These are phyloP conservation scores for Daldinia concentrica DNA, from an alignment of 495 filamentous ascomycete genomes.

Conservation along the genomic window DNA sequence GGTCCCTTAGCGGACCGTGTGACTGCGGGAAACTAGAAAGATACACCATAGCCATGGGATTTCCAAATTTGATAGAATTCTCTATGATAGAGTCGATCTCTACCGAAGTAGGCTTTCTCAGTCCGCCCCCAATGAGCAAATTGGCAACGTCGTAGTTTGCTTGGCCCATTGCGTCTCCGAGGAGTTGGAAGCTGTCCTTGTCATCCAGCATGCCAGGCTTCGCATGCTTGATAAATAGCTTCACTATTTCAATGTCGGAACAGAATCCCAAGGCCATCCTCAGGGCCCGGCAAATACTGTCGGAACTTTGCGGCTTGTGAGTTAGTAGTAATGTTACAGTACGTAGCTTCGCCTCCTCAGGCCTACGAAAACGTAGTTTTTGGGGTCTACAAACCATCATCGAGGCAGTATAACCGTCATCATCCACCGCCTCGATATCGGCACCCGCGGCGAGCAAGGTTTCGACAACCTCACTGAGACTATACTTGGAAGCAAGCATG, in stretches of 20 bases:
- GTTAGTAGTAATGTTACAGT: conserved; percentile 26
- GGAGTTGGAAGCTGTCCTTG: conserved; percentile 18
- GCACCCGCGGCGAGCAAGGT: conserved; percentile 39
- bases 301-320: conserved; percentile 10
- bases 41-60: not conserved
- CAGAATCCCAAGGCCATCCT: conserved; percentile 29
- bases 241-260: conserved; percentile 39
- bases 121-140: conserved; percentile 40
- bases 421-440: conserved; percentile 41
- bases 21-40: not conserved
- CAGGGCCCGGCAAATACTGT: conserved; percentile 18
- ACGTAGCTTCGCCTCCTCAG: conserved; percentile 12
- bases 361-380: conserved; percentile 20
- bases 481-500: conserved; percentile 14
- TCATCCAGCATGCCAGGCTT: conserved; percentile 23
- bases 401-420: conserved; percentile 46
- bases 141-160: conserved; percentile 37
- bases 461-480: conserved; percentile 39
- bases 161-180: conserved; percentile 22
- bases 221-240: conserved; percentile 39
- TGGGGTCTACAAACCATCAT: conserved; percentile 35
- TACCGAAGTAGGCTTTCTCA: conserved; percentile 1
- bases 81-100: conserved; percentile 7
- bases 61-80: not conserved
- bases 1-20: not conserved